Conservation (phyloP, 202 grass and related monocot genomes). For the Miscanthus sacchariflorus region DNA sequence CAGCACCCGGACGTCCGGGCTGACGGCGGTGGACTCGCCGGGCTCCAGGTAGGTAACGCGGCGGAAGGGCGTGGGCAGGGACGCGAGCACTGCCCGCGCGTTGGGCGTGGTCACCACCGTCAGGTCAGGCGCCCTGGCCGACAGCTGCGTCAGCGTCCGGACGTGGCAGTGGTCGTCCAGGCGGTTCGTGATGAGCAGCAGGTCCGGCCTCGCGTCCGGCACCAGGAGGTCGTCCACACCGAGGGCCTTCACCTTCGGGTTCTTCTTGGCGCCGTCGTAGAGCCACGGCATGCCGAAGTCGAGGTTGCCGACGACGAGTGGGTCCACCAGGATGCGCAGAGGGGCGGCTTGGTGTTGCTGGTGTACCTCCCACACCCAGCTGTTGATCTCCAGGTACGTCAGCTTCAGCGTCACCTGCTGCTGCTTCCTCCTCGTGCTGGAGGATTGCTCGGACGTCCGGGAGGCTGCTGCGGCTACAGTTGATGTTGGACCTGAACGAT, state of each 20-base stretch:
- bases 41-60: slow-evolving; percentile 83
- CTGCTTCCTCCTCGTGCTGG: neutral
- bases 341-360: neutral
- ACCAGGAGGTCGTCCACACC: neutral
- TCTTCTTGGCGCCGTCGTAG: slow-evolving; percentile 81
- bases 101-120: slow-evolving; percentile 87
- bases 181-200: slow-evolving; percentile 93
- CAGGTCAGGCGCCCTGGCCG: slow-evolving; percentile 55
- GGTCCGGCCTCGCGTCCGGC: slow-evolving; percentile 39
- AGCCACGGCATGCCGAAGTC: slow-evolving; percentile 90
- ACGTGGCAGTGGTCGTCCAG: slow-evolving; percentile 96
- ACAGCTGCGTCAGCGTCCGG: slow-evolving; percentile 68
- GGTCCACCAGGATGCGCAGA: slow-evolving; percentile 79
- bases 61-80: slow-evolving; percentile 49
- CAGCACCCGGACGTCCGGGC: slow-evolving; percentile 45
- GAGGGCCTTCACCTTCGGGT: slow-evolving; percentile 35
- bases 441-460: too few relatives aligned
- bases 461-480: too few relatives aligned
- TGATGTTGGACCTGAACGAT: too few relatives aligned
- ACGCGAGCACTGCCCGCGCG: slow-evolving; percentile 58
- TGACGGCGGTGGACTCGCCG: slow-evolving; percentile 58
- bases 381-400: slow-evolving; percentile 74
- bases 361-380: slow-evolving; percentile 86
- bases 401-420: slow-evolving; percentile 36
- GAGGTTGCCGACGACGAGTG: slow-evolving; percentile 77